Base-by-base conservation (phyloP, 805 yeast genomes). In the Candida orba region DNA sequence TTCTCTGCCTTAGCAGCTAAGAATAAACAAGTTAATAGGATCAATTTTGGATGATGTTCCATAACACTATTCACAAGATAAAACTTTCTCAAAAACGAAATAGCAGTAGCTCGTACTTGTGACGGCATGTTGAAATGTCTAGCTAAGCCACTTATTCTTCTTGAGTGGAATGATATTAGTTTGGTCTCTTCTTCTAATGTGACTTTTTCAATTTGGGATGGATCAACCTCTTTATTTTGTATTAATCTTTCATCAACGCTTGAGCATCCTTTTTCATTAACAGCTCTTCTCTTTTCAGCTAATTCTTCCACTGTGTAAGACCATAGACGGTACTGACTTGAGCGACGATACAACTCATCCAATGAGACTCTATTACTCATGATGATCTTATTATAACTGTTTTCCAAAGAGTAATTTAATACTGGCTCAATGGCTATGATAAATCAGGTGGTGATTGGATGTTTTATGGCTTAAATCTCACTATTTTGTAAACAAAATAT, bases 1-100 rank as follows among this genome's bases (percentile, higher is more conserved):
- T 93, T 91, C 57, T 93, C 99, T 15, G 90, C 78, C 63, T 93
- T 93, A 36, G 96, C 90, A 6, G 97, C 96, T 30, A 93, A 67
- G 60, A 89, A 93, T 12, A 93, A 74, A 49, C 95, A 83, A 2
- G 95, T 83, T 42, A 79, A 67, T n/a, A 93, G 71, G 17, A 93
- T 72, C 46, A 79, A 75, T 56, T 86, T 85, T 10, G 99, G 99
- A 55, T 87, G 93, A 54, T 76, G 78, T 51, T 88, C 89, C 88
- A 89, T 81, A 24, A 85, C 91, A 24, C 91, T 81, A 59, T 89
- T 79, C 22, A 73, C 72, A 33, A 93, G 68, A 60, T 81, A 93
- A 61, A 93, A 93, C 58, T 81, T 79, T 57, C 81, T 78, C 59
- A 93, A 77, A 57, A 83, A 93, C 8, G 87, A 72, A 6, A 89